A percentile compares a stretch with the other conserved stretches of the same genome.
phyloP scores from a whole-genome alignment of 352 stramenopile genomes.

The Globisporangium sylvaticum region DNA sequence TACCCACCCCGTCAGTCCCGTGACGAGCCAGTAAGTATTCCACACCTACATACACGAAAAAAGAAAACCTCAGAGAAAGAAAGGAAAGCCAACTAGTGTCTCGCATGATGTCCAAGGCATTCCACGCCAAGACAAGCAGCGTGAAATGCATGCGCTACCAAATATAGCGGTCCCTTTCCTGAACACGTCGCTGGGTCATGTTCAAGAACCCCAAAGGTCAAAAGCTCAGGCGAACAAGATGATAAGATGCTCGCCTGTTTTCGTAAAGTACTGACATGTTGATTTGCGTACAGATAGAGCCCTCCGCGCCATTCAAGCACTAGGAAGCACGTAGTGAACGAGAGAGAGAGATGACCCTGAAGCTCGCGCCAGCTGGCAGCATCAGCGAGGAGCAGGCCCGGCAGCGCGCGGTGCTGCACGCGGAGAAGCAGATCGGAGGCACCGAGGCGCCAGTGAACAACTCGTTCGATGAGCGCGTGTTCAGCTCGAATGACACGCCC shows the following conservation, averaged over 20 bases:
- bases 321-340: neutral
- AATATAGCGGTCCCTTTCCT: neutral
- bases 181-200: neutral
- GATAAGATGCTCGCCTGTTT: slow-evolving; percentile 9
- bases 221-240: neutral
- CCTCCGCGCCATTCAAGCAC: neutral
- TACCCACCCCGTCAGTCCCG: neutral
- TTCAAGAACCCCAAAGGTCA: neutral
- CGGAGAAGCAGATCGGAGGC: slow-evolving; percentile 67
- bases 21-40: neutral
- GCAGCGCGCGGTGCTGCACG: slow-evolving; percentile 21
- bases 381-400: slow-evolving; percentile 15
- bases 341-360: neutral
- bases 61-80: neutral
- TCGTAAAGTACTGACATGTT: neutral
- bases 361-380: slow-evolving; percentile 10
- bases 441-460: slow-evolving; percentile 63
- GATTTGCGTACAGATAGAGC: neutral
- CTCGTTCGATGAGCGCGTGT: slow-evolving; percentile 68
- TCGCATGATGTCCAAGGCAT: neutral
- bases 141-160: neutral
- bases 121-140: neutral
- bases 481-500: slow-evolving; percentile 57
- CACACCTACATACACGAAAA: neutral
- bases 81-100: neutral